Evolutionary conservation across 2,329 filamentous ascomycete genomes (phyloP).

Genomic region (Apiospora marii): DNA sequence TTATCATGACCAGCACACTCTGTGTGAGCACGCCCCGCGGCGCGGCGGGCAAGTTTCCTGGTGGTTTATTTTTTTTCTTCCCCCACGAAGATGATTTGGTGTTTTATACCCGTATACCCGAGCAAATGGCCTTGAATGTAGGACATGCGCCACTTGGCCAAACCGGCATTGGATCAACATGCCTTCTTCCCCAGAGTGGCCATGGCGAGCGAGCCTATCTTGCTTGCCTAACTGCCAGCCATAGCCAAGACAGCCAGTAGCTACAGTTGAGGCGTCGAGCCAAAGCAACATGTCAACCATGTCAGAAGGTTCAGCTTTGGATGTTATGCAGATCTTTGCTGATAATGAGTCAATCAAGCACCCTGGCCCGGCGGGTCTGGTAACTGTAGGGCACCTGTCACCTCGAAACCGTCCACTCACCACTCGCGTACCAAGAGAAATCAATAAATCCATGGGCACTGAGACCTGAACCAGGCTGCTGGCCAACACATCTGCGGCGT

Average conservation of each 20-base stretch:
- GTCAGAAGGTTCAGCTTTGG: slow-evolving; percentile 19
- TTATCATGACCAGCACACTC: neutral
- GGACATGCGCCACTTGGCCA: neutral
- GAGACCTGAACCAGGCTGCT: slow-evolving; percentile 13
- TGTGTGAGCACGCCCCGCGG: neutral
- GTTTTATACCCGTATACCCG: slow-evolving; percentile 1
- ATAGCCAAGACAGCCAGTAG: neutral
- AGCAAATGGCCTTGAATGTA: neutral
- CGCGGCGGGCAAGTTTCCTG: neutral
- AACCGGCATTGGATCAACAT: neutral
- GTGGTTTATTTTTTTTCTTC: neutral
- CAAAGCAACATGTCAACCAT: slow-evolving; percentile 20
- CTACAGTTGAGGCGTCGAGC: slow-evolving; percentile 14
- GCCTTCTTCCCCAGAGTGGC: neutral
- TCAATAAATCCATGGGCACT: neutral
- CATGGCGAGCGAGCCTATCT: neutral
- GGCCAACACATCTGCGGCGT: slow-evolving; percentile 7
- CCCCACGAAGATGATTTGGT: slow-evolving; percentile 4
- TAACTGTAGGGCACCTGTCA: slow-evolving; percentile 23
- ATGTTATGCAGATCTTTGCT: slow-evolving; percentile 21
- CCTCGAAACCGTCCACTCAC: slow-evolving; percentile 9
- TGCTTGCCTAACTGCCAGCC: slow-evolving; percentile 1
- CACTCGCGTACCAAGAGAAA: neutral
- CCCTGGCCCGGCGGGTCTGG: slow-evolving; percentile 9
- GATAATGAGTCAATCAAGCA: neutral